These are phyloP conservation scores for Cladosporium sp. DNA, from an alignment of 2,329 filamentous ascomycete genomes.

Conservation along the genomic window DNA sequence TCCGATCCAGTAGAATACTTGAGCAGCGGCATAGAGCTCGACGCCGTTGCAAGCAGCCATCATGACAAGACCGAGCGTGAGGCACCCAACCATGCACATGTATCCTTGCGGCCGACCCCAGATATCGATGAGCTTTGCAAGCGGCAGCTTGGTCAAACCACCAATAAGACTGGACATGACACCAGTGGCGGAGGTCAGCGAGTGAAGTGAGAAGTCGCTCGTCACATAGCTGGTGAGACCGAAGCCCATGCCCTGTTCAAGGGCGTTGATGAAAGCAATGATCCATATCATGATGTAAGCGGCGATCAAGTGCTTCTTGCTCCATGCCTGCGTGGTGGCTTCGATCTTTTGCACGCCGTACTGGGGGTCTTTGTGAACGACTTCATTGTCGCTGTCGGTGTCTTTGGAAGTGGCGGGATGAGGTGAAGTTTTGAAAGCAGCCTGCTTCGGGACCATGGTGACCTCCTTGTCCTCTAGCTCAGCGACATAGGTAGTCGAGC, in stretches of 20 bases:
- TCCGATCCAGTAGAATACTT: slow-evolving; percentile 63
- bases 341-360: slow-evolving; percentile 14
- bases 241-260: slow-evolving; percentile 28
- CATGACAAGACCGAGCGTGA: slow-evolving; percentile 55
- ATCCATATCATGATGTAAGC: slow-evolving; percentile 31
- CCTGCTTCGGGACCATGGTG: background rate
- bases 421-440: background rate
- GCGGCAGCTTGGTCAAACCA: slow-evolving; percentile 59
- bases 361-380: slow-evolving; percentile 12
- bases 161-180: slow-evolving; percentile 53
- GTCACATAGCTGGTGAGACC: slow-evolving; percentile 28
- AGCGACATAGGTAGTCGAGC: background rate
- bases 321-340: slow-evolving; percentile 12
- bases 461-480: background rate
- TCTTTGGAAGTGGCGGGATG: background rate
- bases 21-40: slow-evolving; percentile 56
- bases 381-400: background rate
- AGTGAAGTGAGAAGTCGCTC: slow-evolving; percentile 25
- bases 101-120: slow-evolving; percentile 64
- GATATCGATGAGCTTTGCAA: slow-evolving; percentile 63
- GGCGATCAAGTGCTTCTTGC: slow-evolving; percentile 5
- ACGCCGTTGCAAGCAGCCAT: slow-evolving; percentile 61
- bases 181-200: slow-evolving; percentile 44
- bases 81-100: slow-evolving; percentile 48
- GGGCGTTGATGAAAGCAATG: slow-evolving; percentile 33